A percentile compares a stretch with the other conserved stretches of the same genome.
These are phyloP conservation scores for Aspergillus hortae DNA, from an alignment of 2,329 filamentous ascomycete species.

Conservation along the genomic window DNA sequence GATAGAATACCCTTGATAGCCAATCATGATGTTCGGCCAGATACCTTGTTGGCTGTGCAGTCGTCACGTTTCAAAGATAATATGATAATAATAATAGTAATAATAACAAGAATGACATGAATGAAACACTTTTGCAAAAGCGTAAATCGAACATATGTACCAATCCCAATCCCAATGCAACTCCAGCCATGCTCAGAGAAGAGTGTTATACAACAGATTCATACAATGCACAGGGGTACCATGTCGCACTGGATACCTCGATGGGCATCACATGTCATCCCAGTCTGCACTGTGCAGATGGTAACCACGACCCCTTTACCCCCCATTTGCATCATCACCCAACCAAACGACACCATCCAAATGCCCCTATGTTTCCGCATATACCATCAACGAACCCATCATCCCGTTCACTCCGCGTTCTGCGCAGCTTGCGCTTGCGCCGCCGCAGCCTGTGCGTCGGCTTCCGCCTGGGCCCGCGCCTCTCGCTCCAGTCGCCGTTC, in stretches of 20 bases:
- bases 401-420: slow-evolving; percentile 13
- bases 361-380: neutral
- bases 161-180: slow-evolving; percentile 15
- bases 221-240: slow-evolving; percentile 17
- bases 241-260: neutral
- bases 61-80: too few species aligned
- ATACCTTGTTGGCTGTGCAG: neutral
- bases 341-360: too few species aligned
- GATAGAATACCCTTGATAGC: slow-evolving; percentile 9
- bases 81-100: too few species aligned
- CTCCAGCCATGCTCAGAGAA: slow-evolving; percentile 30
- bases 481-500: slow-evolving; percentile 42
- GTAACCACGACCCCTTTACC: neutral
- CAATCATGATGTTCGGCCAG: slow-evolving; percentile 1
- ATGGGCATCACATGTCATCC: neutral
- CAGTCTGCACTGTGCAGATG: slow-evolving; percentile 8
- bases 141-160: slow-evolving; percentile 2
- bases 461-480: slow-evolving; percentile 16
- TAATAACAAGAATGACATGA: too few species aligned
- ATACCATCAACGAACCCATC: neutral
- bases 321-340: neutral
- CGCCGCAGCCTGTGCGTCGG: slow-evolving; percentile 8
- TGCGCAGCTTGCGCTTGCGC: slow-evolving; percentile 7
- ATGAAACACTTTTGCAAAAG: neutral
- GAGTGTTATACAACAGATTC: slow-evolving; percentile 29